These are phyloP conservation scores for Colletotrichum somersetense DNA, from an alignment of 2,329 filamentous ascomycete genomes.

Conservation along the genomic window DNA sequence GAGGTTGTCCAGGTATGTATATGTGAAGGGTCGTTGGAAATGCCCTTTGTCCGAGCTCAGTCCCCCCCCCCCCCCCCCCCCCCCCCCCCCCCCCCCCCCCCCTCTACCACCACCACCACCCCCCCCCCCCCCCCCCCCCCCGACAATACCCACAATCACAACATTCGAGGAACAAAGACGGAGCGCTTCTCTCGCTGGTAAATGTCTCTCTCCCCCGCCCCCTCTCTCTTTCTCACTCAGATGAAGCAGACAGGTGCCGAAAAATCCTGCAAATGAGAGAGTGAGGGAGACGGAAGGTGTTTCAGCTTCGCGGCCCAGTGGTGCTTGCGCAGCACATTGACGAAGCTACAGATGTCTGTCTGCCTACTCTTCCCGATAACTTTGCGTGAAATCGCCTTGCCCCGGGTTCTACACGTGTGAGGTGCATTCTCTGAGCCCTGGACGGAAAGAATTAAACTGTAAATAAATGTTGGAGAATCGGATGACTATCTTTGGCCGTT, in stretches of 20 bases:
- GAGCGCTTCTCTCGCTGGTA: background rate
- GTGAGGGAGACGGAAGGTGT: background rate
- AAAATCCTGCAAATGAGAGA: no score
- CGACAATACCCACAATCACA: background rate
- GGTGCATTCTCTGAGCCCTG: background rate
- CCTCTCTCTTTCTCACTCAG: no score
- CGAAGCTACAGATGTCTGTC: background rate
- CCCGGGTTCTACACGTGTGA: background rate
- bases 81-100: no score
- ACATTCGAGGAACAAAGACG: slow-evolving; percentile 5
- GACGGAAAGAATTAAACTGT: slow-evolving; percentile 1
- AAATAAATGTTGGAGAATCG: slow-evolving; percentile 12
- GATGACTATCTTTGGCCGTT: slow-evolving; percentile 3
- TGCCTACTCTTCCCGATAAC: background rate
- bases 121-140: no score
- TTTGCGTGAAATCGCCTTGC: background rate
- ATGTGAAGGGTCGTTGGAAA: background rate
- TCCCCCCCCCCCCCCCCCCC: no score
- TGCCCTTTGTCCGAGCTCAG: background rate
- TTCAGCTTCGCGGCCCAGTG: background rate
- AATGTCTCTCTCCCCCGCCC: background rate
- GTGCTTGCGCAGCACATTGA: background rate
- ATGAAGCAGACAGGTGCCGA: no score
- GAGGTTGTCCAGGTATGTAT: no score
- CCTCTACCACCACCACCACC: no score